Conservation (phyloP, 225 moss, liverwort and hornwort species). For the Pleurozium schreberi region DNA sequence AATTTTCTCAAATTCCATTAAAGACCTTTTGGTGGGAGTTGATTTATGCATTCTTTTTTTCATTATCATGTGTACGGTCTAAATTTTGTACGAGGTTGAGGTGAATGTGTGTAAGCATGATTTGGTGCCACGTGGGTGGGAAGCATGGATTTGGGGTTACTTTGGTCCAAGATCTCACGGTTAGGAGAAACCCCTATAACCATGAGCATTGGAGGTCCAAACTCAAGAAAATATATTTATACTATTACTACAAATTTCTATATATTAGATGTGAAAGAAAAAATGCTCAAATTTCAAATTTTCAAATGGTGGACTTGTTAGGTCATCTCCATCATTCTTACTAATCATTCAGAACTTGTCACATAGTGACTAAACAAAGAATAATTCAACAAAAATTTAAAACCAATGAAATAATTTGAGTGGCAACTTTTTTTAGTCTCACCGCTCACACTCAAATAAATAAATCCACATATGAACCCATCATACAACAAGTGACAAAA, state of each 20-base stretch:
- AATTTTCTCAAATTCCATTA: too few relatives aligned
- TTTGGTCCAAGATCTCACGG: accelerated
- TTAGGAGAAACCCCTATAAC: background rate
- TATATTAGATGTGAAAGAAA: background rate
- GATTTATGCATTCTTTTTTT: background rate
- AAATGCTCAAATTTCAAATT: too few relatives aligned
- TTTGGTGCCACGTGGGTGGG: background rate
- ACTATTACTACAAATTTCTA: background rate
- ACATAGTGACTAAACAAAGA: background rate
- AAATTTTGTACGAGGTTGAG: background rate
- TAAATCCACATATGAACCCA: background rate
- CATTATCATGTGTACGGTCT: accelerated
- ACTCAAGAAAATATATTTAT: accelerated
- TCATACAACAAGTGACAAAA: background rate
- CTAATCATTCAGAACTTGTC: background rate
- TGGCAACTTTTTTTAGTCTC: background rate
- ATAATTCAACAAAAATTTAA: background rate
- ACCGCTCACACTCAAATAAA: background rate
- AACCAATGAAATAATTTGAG: background rate
- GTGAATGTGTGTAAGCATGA: accelerated
- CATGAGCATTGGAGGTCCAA: background rate
- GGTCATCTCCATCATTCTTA: background rate
- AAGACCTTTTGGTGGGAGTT: background rate
- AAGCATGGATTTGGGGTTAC: accelerated
- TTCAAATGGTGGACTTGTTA: background rate